Base-by-base conservation (phyloP, 768 basidiomycete genomes). In the Neoboletus brunneissimus region DNA sequence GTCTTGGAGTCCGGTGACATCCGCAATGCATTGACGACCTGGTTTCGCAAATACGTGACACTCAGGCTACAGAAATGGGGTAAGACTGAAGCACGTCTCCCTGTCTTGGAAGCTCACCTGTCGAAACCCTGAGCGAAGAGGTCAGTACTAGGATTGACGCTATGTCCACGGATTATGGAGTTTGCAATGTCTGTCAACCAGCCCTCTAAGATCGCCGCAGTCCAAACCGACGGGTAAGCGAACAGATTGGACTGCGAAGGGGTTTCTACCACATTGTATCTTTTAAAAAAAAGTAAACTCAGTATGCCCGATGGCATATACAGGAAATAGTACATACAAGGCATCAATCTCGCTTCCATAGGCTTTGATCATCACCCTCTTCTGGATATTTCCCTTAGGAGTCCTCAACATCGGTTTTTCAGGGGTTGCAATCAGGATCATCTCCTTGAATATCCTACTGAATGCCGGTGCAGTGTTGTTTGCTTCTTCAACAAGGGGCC, bases 401-500 rank as follows among this genome's bases (percentile, higher is more conserved):
- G 78, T 70, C 40, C 75, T 70, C 16, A 69, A 64, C 7, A 82
- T 59, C 0, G 79, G 80, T 56, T 77, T 77, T 0, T 61, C 67
- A 29, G 74, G 59, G 0, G 64, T 59, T 1, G 78, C 65, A n/a
- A 81, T 58, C 11, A 81, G 34, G 44, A 82, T 79, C 79, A 81
- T 79, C 59, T 81, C 76, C 62, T 77, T 78, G 70, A 76, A 79
- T 22, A 79, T 69, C n/a, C 73, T 67, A 53, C 75, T 76, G 54
- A 73, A 76, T 1, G 72, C 65, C 0, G 77, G 77, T 0, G 74
- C 68, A 8, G 56, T 59, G 15, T 57, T 59, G 55, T 79, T 79
- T 2, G 76, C 77, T 38, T 75, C 71, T 20, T 77, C 76, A 0
- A 79, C 69, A 13, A 63, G 42, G 0, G 73, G 68, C 72, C 74